Percentiles rank a stretch among this genome's conserved stretches.
Conservation (phyloP, 805 yeast species). For the Debaryomyces castellii region DNA sequence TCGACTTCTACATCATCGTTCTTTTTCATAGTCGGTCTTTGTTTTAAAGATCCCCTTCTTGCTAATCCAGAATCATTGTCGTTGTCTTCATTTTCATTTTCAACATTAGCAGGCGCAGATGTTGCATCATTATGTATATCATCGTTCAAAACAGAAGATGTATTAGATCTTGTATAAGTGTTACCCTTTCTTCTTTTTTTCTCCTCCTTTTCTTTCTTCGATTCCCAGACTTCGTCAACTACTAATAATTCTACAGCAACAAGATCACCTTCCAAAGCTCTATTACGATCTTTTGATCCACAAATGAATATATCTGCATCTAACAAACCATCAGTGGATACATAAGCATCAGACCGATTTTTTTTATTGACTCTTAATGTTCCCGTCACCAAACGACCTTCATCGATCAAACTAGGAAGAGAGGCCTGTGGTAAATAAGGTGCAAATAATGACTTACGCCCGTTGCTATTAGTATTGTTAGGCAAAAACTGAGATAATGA, state of each 20-base stretch:
- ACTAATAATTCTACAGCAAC: conserved; percentile 93
- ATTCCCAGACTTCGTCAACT: conserved; percentile 97
- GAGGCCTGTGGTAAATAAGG: conserved; percentile 95
- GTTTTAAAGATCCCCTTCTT: conserved; percentile 88
- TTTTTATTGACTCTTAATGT: conserved; percentile 91
- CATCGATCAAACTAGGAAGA: conserved; percentile 82
- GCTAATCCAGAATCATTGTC: conserved; percentile 41
- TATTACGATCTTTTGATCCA: conserved; percentile 96
- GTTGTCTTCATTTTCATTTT: conserved; percentile 22
- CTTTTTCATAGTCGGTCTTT: conserved; percentile 95
- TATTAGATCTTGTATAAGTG: conserved; percentile 32
- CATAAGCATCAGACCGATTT: conserved; percentile 96
- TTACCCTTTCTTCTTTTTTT: conserved; percentile 86
- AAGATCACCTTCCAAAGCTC: conserved; percentile 94
- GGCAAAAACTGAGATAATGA: conserved; percentile 41
- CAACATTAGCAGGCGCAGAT: conserved; percentile 43
- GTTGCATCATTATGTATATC: conserved; percentile 83
- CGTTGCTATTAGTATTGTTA: conserved; percentile 34
- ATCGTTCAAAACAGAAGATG: conserved; percentile 48
- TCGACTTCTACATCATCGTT: conserved; percentile 98
- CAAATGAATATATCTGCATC: conserved; percentile 98
- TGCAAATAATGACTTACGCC: conserved; percentile 83
- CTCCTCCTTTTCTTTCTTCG: conserved; percentile 95
- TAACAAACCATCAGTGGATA: conserved; percentile 91
- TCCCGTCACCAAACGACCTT: conserved; percentile 91